A percentile compares a stretch with the other conserved stretches of the same genome.
phyloP scores from a whole-genome alignment of 2,329 filamentous ascomycete genomes.

The Fusarium albidum region DNA sequence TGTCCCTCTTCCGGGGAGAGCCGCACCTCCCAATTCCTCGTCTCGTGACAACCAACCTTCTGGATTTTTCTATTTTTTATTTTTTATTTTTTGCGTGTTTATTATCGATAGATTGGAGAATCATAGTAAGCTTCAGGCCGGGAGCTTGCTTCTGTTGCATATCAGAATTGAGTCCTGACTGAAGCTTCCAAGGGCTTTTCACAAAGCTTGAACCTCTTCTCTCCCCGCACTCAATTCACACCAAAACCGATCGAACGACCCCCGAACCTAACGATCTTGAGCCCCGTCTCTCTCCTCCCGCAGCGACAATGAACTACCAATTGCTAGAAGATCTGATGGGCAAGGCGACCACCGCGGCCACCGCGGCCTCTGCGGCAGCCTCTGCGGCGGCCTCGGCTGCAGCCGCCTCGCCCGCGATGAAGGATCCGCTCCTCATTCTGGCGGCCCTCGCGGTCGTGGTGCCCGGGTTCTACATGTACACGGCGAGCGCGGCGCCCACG shows the following conservation, averaged over 20 bases:
- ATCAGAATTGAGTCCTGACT: constrained; percentile 2
- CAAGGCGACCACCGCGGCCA: no score
- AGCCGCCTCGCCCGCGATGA: constrained; percentile 16
- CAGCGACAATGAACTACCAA: no score
- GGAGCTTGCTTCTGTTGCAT: background rate
- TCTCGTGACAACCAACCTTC: constrained; percentile 31
- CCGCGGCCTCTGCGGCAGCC: no score
- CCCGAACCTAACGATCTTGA: no score
- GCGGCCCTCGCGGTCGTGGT: constrained; percentile 47
- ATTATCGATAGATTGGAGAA: constrained; percentile 6
- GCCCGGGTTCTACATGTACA: constrained; percentile 63
- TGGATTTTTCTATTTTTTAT: no score
- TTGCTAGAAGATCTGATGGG: no score
- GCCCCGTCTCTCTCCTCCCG: no score
- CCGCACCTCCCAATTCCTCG: constrained; percentile 17
- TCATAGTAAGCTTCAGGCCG: constrained; percentile 3
- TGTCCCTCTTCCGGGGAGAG: constrained; percentile 29
- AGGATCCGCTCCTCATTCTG: constrained; percentile 38
- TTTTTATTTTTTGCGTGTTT: constrained; percentile 10
- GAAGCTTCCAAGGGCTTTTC: background rate
- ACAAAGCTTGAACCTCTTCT: constrained; percentile 1
- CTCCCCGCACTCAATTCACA: constrained; percentile 3
- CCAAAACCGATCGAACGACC: background rate
- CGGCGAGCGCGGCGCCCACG: constrained; percentile 53
- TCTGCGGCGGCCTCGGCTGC: no score